A percentile compares a stretch with the other conserved stretches of the same genome.
Evolutionary conservation across 1,284 basidiomycete species (phyloP).

Genomic region (Pseudomicrostroma phylloplanum): DNA sequence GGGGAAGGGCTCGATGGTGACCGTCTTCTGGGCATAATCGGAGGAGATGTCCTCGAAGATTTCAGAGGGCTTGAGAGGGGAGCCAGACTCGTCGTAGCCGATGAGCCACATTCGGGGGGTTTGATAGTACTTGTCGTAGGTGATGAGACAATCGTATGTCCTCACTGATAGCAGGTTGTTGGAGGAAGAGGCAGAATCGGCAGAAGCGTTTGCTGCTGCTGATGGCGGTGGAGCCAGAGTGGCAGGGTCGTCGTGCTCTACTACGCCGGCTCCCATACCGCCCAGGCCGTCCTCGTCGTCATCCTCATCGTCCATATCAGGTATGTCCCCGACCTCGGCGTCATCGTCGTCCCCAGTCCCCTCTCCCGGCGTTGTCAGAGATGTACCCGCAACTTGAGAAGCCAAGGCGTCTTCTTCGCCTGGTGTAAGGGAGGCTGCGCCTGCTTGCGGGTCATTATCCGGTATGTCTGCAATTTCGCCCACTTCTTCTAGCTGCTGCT

Average conservation of each 20-base stretch:
- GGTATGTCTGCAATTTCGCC: slow-evolving; percentile 42
- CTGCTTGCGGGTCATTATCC: slow-evolving; percentile 31
- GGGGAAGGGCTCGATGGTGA: slow-evolving; percentile 96
- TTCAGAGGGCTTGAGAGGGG: slow-evolving; percentile 61
- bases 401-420: slow-evolving; percentile 41
- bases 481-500: not conserved
- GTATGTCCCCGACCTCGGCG: slow-evolving; percentile 39
- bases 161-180: slow-evolving; percentile 82
- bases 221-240: slow-evolving; percentile 14
- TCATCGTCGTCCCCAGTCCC: slow-evolving; percentile 12
- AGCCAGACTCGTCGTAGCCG: slow-evolving; percentile 46
- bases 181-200: slow-evolving; percentile 50
- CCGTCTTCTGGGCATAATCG: slow-evolving; percentile 96
- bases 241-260: slow-evolving; percentile 40
- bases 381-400: slow-evolving; percentile 27
- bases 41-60: slow-evolving; percentile 96
- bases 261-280: slow-evolving; percentile 34
- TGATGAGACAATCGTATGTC: slow-evolving; percentile 99
- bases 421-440: slow-evolving; percentile 28
- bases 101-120: slow-evolving; percentile 48
- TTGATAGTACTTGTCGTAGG: slow-evolving; percentile 74
- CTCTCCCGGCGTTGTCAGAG: slow-evolving; percentile 11
- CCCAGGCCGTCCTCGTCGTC: slow-evolving; percentile 17
- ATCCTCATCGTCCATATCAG: slow-evolving; percentile 41
- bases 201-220: slow-evolving; percentile 62